phyloP scores from a whole-genome alignment of 345 rosid genomes.

The Gossypium arboreum region DNA sequence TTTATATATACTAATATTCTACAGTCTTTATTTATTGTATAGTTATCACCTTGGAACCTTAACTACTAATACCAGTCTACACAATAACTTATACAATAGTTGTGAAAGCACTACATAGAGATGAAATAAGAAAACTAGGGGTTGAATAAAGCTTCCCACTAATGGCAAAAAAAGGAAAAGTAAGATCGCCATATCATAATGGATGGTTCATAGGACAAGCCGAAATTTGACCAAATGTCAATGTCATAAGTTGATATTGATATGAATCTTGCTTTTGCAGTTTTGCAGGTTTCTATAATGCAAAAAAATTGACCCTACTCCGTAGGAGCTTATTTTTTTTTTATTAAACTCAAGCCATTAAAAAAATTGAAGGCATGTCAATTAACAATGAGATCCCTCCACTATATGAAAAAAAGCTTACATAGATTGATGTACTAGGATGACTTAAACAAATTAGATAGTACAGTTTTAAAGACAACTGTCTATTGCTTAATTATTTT shows the following conservation, averaged over 20 bases:
- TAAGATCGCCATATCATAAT: background rate
- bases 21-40: no score
- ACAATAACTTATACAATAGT: no score
- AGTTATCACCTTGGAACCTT: no score
- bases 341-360: background rate
- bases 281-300: background rate
- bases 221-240: conserved; percentile 13
- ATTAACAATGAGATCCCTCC: conserved; percentile 7
- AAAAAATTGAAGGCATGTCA: background rate
- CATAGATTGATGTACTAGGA: background rate
- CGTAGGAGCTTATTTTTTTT: background rate
- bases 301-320: background rate
- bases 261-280: conserved; percentile 9
- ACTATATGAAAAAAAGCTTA: background rate
- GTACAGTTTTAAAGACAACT: background rate
- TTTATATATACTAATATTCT: no score
- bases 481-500: background rate
- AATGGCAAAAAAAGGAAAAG: background rate
- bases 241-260: background rate
- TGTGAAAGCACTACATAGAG: no score
- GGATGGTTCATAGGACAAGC: conserved; percentile 7
- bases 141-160: background rate
- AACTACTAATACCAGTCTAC: no score
- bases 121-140: no score
- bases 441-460: background rate